These are phyloP conservation scores for Neofusicoccum kwambonambiense DNA, from an alignment of 2,329 filamentous ascomycete species.

Conservation along the genomic window DNA sequence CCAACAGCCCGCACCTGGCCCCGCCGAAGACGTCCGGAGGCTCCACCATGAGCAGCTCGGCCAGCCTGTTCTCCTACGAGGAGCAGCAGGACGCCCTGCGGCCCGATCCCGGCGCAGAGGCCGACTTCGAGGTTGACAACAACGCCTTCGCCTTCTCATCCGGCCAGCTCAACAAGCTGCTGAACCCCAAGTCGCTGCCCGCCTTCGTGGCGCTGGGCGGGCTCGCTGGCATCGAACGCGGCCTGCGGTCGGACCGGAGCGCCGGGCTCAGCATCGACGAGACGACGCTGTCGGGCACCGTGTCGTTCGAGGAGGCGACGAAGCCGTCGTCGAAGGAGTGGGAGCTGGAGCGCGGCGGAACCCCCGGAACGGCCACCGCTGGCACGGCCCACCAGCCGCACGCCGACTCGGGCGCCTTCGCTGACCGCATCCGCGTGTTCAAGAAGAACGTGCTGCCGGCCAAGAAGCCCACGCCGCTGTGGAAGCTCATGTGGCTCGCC, in stretches of 20 bases:
- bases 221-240: conserved; percentile 69
- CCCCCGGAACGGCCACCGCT: conserved; percentile 21
- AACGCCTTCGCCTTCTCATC: conserved; percentile 84
- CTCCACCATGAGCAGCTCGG: conserved; percentile 6
- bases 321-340: conserved; percentile 23
- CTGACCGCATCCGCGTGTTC: conserved; percentile 68
- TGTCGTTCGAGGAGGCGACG: conserved; percentile 66
- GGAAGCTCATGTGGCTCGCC: conserved; percentile 74
- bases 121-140: conserved; percentile 66
- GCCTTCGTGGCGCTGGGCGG: conserved; percentile 77
- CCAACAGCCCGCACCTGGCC: conserved; percentile 3
- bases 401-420: conserved; percentile 37
- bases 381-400: conserved; percentile 1
- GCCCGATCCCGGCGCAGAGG: conserved; percentile 73
- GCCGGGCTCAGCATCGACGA: conserved; percentile 72
- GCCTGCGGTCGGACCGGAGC: conserved; percentile 63
- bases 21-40: conserved; percentile 15
- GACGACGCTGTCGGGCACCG: conserved; percentile 57
- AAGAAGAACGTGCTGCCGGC: conserved; percentile 69
- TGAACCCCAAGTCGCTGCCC: conserved; percentile 75
- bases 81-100: conserved; percentile 62
- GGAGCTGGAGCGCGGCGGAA: conserved; percentile 21
- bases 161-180: conserved; percentile 76
- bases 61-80: conserved; percentile 20
- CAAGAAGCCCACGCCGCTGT: conserved; percentile 67